Conservation (phyloP, 1,284 basidiomycete genomes). For the Stygiomarasmius scandens region DNA sequence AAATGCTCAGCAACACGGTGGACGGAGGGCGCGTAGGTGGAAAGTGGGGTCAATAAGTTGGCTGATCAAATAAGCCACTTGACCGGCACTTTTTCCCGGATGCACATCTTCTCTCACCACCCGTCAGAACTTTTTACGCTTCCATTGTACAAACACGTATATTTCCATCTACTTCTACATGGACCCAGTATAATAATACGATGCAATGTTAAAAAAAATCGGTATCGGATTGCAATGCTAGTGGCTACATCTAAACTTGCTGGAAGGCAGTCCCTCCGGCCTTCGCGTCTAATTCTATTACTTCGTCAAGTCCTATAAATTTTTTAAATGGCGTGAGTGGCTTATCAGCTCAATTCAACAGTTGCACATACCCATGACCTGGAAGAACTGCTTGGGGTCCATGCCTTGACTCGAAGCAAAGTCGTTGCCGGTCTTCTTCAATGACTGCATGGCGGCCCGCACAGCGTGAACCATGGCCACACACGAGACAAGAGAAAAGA, state of each 20-base stretch:
- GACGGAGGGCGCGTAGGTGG: neutral
- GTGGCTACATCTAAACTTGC: neutral
- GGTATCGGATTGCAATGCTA: neutral
- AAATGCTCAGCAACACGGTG: neutral
- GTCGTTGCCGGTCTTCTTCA: constrained; percentile 78
- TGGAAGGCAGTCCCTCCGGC: constrained; percentile 65
- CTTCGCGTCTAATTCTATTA: constrained; percentile 57
- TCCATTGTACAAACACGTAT: neutral
- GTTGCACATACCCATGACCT: constrained; percentile 61
- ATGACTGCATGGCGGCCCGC: constrained; percentile 69
- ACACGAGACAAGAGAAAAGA: constrained; percentile 71
- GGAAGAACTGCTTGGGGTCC: constrained; percentile 77
- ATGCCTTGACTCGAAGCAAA: constrained; percentile 69
- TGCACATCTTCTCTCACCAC: neutral
- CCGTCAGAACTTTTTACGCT: too few relatives aligned
- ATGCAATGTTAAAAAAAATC: neutral
- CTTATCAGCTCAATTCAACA: neutral
- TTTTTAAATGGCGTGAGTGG: neutral
- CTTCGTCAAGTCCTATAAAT: constrained; percentile 52
- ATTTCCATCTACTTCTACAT: neutral
- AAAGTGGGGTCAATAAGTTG: neutral
- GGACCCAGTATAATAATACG: neutral
- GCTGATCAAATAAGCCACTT: neutral
- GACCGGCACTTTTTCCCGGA: neutral
- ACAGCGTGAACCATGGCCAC: constrained; percentile 75